Percentiles rank a stretch among this genome's conserved stretches.
These are phyloP conservation scores for Penicillium daleae DNA, from an alignment of 495 filamentous ascomycete species.

Conservation along the genomic window DNA sequence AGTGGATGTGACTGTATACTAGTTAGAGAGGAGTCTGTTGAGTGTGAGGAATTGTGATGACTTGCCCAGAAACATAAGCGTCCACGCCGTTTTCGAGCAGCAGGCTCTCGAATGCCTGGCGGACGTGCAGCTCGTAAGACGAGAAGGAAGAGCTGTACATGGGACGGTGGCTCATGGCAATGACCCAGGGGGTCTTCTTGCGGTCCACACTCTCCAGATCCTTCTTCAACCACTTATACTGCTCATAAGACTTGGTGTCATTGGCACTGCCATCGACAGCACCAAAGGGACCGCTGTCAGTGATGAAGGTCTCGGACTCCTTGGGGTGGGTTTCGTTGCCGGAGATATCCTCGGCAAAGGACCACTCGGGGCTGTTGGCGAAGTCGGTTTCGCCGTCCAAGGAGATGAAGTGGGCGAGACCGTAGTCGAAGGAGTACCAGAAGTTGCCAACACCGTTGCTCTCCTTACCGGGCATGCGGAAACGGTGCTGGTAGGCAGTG, in stretches of 20 bases:
- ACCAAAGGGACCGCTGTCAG: conserved; percentile 57
- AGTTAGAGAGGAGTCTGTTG: not conserved
- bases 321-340: conserved; percentile 46
- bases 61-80: conserved; percentile 52
- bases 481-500: conserved; percentile 57
- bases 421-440: conserved; percentile 64
- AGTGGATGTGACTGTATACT: conserved; percentile 55
- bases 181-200: conserved; percentile 55
- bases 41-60: not conserved
- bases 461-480: conserved; percentile 53
- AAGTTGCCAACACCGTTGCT: conserved; percentile 54
- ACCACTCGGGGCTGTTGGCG: conserved; percentile 46
- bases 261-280: conserved; percentile 39
- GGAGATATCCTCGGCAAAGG: conserved; percentile 42
- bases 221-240: conserved; percentile 52
- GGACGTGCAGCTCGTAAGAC: conserved; percentile 47
- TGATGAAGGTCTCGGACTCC: conserved; percentile 47
- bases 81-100: conserved; percentile 61
- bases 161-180: conserved; percentile 61
- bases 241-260: conserved; percentile 50
- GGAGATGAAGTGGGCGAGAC: conserved; percentile 54
- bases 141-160: conserved; percentile 53
- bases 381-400: conserved; percentile 57
- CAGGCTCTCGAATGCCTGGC: conserved; percentile 57
- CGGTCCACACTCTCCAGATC: conserved; percentile 55